Percentiles rank a stretch among this genome's conserved stretches.
Evolutionary conservation across 148 eudicot species (phyloP).

Genomic region (Rhododendron ovatum): DNA sequence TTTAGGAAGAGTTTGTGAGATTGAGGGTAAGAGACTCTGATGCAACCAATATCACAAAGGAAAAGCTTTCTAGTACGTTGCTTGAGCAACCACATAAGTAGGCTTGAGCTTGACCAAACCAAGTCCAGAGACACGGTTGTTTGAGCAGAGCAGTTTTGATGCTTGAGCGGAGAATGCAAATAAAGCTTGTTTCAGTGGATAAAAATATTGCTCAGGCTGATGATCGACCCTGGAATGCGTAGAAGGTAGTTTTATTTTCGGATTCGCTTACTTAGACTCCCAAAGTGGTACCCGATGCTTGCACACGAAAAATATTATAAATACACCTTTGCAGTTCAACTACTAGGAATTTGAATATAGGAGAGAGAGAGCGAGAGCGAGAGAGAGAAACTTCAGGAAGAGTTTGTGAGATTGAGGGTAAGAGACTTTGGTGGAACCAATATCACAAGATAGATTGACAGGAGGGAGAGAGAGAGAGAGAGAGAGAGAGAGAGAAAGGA

Average conservation of each 20-base stretch:
- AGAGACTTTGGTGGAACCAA: neutral
- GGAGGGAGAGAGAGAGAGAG: neutral
- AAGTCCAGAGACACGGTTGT: neutral
- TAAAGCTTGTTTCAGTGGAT: neutral
- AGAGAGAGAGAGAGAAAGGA: neutral
- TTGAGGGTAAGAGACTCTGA: neutral
- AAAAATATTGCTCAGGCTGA: neutral
- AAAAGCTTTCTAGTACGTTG: neutral
- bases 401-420: neutral
- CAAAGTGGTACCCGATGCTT: neutral
- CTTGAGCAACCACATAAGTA: neutral
- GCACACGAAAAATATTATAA: neutral
- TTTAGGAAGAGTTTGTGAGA: neutral
- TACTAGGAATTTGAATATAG: neutral
- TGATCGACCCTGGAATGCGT: neutral
- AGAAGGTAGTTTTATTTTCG: neutral
- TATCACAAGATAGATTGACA: neutral
- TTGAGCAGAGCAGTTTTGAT: neutral
- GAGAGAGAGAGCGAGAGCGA: neutral
- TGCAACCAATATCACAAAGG: neutral
- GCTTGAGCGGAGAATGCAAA: neutral
- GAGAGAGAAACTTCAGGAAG: neutral
- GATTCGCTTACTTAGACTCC: neutral
- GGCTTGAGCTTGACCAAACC: neutral
- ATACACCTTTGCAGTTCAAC: neutral